Evolutionary conservation across 78 protist species (phyloP).

Genomic region (Dictyostelium purpureum): DNA sequence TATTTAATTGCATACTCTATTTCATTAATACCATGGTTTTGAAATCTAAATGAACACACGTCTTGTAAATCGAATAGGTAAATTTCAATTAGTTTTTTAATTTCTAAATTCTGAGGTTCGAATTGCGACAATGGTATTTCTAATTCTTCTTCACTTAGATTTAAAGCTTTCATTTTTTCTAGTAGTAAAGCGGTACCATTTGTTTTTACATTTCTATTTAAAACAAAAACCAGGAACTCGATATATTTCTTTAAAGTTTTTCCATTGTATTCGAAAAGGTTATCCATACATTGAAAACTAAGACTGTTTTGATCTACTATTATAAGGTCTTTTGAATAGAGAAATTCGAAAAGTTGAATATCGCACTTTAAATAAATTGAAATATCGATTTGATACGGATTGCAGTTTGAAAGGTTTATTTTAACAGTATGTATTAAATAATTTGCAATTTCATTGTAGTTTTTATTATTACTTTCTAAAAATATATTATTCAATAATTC

Average conservation of each 20-base stretch:
- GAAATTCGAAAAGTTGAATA: neutral
- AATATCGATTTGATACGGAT: neutral
- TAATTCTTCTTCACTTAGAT: neutral
- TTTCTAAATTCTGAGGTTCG: neutral
- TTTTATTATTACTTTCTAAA: neutral
- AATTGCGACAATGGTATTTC: neutral
- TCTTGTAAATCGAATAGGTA: neutral
- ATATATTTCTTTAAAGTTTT: neutral
- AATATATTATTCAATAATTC: neutral
- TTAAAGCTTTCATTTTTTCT: neutral
- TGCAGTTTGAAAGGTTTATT: neutral
- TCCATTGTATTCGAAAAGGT: neutral
- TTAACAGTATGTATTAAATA: neutral
- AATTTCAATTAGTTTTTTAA: neutral
- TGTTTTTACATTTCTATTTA: neutral
- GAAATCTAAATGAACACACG: neutral
- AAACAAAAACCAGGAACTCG: neutral
- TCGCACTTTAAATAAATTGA: neutral
- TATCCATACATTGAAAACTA: neutral
- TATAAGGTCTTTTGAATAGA: neutral
- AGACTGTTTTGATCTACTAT: neutral
- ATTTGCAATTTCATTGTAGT: slow-evolving; percentile 3
- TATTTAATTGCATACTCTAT: neutral
- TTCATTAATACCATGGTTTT: neutral
- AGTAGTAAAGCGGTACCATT: neutral